Conservation (phyloP, 768 basidiomycete genomes). For the Tricholoma sp. region DNA sequence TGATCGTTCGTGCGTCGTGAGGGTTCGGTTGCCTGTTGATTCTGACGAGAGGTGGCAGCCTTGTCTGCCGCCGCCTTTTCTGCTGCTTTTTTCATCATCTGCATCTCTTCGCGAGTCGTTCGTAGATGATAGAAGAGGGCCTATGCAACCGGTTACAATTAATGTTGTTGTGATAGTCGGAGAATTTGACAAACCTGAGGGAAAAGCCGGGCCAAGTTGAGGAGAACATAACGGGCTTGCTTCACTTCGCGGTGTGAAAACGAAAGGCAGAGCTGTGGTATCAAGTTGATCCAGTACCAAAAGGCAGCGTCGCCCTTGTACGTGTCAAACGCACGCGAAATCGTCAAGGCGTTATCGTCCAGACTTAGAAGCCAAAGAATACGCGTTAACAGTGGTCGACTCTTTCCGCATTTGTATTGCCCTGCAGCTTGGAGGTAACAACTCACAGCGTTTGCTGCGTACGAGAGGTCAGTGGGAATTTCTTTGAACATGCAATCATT, state of each 20-base stretch:
- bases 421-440: conserved; percentile 98
- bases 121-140: conserved; percentile 94
- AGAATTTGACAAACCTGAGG: conserved; percentile 66
- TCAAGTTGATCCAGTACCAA: conserved; percentile 99
- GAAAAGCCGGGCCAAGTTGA: conserved; percentile 85
- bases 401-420: conserved; percentile 89
- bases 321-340: conserved; percentile 82
- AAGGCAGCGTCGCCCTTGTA: conserved; percentile 95
- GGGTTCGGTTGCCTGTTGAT: conserved; percentile 24
- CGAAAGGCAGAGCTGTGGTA: conserved; percentile 89
- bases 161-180: not conserved
- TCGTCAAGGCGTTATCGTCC: conserved; percentile 70
- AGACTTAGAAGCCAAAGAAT: conserved; percentile 96
- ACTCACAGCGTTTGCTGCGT: conserved; percentile 89
- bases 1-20: conserved; percentile 26
- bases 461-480: conserved; percentile 59
- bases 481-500: conserved; percentile 95
- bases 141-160: conserved; percentile 34
- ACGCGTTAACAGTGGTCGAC: conserved; percentile 83
- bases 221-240: conserved; percentile 83
- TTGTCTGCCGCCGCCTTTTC: conserved; percentile 36
- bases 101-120: conserved; percentile 51
- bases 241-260: conserved; percentile 90
- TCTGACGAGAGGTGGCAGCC: conserved; percentile 21
- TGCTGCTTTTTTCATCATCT: conserved; percentile 34